Evolutionary conservation across 2,329 filamentous ascomycete genomes (phyloP).

Genomic region (Hypoxylon sp.): DNA sequence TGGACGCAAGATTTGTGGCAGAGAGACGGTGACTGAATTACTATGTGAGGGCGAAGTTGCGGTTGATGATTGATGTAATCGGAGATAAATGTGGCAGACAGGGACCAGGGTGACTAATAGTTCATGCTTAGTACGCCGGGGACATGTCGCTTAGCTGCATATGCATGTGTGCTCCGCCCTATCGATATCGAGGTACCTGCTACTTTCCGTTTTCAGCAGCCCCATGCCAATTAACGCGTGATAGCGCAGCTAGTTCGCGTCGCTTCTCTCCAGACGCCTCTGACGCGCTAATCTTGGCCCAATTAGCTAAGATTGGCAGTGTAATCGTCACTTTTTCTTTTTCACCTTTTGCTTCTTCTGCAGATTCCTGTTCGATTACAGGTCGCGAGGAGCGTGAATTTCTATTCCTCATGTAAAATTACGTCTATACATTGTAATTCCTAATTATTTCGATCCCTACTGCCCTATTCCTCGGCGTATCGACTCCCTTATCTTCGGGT

Average conservation of each 20-base stretch:
- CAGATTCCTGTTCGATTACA: neutral
- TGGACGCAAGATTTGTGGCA: neutral
- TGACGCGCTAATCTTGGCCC: constrained; percentile 40
- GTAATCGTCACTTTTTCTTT: constrained; percentile 41
- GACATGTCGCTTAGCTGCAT: neutral
- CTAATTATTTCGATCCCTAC: neutral
- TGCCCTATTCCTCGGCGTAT: constrained; percentile 25
- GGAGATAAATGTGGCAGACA: constrained; percentile 15
- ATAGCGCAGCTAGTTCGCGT: constrained; percentile 45
- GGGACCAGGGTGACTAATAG: constrained; percentile 10
- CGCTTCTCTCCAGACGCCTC: constrained; percentile 21
- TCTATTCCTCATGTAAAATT: neutral
- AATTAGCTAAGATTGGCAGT: constrained; percentile 22
- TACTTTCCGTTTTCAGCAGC: constrained; percentile 22
- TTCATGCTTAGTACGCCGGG: neutral
- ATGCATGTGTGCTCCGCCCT: too few species aligned
- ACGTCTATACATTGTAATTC: neutral
- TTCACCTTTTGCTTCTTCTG: constrained; percentile 2
- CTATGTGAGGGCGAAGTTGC: constrained; percentile 11
- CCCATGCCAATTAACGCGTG: constrained; percentile 45
- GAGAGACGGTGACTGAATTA: constrained; percentile 15
- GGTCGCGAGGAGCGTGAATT: neutral
- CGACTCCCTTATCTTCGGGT: constrained; percentile 31
- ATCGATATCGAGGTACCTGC: too few species aligned
- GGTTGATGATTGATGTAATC: constrained; percentile 13